Evolutionary conservation across 139 green algal species (phyloP).

Genomic region (Tetradesmus obliquus): DNA sequence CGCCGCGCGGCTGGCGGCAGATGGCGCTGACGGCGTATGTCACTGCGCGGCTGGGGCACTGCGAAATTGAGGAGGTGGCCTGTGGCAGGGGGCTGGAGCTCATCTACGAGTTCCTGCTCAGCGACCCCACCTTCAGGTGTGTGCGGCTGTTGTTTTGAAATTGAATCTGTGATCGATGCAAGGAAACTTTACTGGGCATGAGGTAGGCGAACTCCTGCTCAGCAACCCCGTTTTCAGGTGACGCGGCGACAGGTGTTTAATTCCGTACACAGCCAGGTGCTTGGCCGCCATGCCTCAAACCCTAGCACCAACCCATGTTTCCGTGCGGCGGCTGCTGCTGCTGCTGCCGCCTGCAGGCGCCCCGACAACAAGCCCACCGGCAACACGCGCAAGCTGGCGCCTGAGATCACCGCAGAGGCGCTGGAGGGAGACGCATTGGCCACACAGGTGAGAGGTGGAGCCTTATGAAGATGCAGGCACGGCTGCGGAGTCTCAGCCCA

Average conservation of each 20-base stretch:
- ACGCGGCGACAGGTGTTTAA: background rate
- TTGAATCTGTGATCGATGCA: background rate
- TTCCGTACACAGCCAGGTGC: background rate
- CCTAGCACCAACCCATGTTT: background rate
- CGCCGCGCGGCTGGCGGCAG: constrained; percentile 89
- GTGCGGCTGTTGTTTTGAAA: background rate
- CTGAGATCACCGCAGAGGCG: constrained; percentile 46
- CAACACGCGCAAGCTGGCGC: constrained; percentile 2
- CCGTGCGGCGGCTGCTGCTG: background rate
- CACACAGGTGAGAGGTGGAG: background rate
- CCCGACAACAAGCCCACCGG: background rate
- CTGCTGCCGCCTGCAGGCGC: background rate
- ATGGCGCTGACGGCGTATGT: constrained; percentile 78
- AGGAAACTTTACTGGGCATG: background rate
- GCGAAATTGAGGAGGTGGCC: constrained; percentile 88
- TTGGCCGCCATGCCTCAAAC: too few relatives aligned
- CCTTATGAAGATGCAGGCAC: too few relatives aligned
- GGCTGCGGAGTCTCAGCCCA: too few relatives aligned
- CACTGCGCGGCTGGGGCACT: constrained; percentile 77
- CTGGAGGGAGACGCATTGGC: constrained; percentile 28
- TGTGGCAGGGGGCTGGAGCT: constrained; percentile 89
- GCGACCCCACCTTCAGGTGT: constrained; percentile 62
- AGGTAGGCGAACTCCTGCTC: background rate
- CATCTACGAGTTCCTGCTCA: constrained; percentile 93
- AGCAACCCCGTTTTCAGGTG: background rate